Conservation (phyloP, 2,329 filamentous ascomycete species). For the Xylariales sp. region DNA sequence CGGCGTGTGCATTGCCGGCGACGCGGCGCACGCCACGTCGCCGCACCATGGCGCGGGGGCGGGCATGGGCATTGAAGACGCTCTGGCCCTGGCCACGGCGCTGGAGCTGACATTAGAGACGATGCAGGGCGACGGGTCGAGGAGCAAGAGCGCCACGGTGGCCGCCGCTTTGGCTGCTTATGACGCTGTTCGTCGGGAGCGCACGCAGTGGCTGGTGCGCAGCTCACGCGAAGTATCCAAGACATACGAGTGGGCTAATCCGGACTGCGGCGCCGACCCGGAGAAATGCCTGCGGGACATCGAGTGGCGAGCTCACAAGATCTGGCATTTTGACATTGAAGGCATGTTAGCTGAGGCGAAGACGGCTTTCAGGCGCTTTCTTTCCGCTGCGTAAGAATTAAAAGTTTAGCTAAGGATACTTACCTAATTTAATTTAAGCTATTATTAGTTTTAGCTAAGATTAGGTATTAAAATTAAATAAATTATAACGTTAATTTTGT, state of each 20-base stretch:
- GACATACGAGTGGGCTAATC: slow-evolving; percentile 1
- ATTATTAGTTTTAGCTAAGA: too few relatives aligned
- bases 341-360: not conserved
- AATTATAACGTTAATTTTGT: too few relatives aligned
- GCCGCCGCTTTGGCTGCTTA: not conserved
- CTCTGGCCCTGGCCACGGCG: not conserved
- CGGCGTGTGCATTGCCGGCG: not conserved
- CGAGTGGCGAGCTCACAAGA: not conserved
- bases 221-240: not conserved
- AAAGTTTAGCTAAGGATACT: too few relatives aligned
- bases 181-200: not conserved
- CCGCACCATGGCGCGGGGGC: slow-evolving; percentile 6
- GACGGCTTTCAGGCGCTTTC: not conserved
- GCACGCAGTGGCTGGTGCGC: not conserved
- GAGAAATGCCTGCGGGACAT: not conserved
- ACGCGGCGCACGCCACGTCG: slow-evolving; percentile 5
- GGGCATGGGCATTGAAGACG: slow-evolving; percentile 7
- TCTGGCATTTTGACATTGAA: slow-evolving; percentile 5
- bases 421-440: too few relatives aligned
- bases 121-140: not conserved
- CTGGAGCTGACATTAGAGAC: not conserved
- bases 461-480: too few relatives aligned
- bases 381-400: too few relatives aligned
- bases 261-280: not conserved
- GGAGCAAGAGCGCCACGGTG: not conserved